These are phyloP conservation scores for Hypoxylon cercidicola DNA, from an alignment of 495 filamentous ascomycete genomes.

Conservation along the genomic window DNA sequence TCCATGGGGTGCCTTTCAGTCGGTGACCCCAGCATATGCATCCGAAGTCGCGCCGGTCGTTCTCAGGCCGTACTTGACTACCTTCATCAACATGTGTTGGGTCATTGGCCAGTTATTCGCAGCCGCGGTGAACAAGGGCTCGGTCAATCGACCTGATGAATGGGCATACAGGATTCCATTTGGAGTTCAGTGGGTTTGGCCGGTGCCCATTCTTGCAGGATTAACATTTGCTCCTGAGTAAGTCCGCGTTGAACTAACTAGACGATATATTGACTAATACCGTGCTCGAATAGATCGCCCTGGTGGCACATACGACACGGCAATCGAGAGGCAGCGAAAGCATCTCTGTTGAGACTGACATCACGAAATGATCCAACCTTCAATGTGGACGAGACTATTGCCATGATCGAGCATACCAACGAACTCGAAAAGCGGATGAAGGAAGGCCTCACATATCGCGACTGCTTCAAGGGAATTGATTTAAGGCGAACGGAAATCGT, in stretches of 20 bases:
- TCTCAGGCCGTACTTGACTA: slow-evolving; percentile 72
- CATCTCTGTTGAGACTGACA: slow-evolving; percentile 67
- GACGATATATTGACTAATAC: not conserved
- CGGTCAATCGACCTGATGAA: slow-evolving; percentile 61
- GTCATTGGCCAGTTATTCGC: slow-evolving; percentile 75
- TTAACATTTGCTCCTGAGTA: slow-evolving; percentile 70
- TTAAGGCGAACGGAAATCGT: slow-evolving; percentile 73
- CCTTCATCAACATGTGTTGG: slow-evolving; percentile 80
- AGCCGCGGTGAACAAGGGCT: slow-evolving; percentile 68
- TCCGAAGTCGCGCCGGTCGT: slow-evolving; percentile 73
- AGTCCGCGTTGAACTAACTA: not conserved
- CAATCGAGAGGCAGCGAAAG: slow-evolving; percentile 64
- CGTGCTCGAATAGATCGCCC: slow-evolving; percentile 53
- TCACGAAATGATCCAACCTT: slow-evolving; percentile 63
- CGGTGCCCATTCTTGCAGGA: slow-evolving; percentile 70
- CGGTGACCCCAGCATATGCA: slow-evolving; percentile 74
- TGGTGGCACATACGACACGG: slow-evolving; percentile 77
- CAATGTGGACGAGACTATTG: slow-evolving; percentile 70
- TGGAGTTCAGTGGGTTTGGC: slow-evolving; percentile 80
- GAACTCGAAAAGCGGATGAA: slow-evolving; percentile 69
- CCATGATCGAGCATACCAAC: slow-evolving; percentile 78
- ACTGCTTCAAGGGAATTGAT: slow-evolving; percentile 74
- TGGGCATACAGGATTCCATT: slow-evolving; percentile 74
- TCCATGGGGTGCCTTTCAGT: slow-evolving; percentile 72
- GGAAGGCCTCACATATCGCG: slow-evolving; percentile 66